Evolutionary conservation across 2,329 filamentous ascomycete species (phyloP), one percentile per base, ranked within the genome.

Genomic region (Claviceps sp.): DNA sequence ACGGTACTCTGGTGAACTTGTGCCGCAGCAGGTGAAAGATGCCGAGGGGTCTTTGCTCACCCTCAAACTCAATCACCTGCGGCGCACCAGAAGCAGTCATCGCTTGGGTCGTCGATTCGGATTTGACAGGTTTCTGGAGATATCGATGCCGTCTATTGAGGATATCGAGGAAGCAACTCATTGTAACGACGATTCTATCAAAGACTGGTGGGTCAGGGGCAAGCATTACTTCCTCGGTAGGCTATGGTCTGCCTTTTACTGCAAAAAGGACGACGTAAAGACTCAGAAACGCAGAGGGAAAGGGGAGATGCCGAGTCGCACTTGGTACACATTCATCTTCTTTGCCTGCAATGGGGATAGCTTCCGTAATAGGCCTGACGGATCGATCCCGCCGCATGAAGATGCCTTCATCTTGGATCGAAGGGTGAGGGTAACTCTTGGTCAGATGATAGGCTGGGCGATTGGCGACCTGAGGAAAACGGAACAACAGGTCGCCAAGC

Each of bases 31-130:
- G 3, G 30, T 34, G 8, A 34, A 34, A 0, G 57, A 63, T 1
- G 58, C 60, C 3, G 61, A 56, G 0, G 72, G 70, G 0, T 69
- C 73, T 0, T 50, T 74, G 0, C 77, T 79, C 53, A 54, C 59
- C 0, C 58, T 82, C 4, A 68, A 66, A 5, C 67, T 83, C 10
- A 65, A 71, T 2, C 73, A 76, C 0, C 58, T 81, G 1, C 68
- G 30, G 30, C 30, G 64, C 10, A 59, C 80, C 1, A 75, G 79
- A 26, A 59, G 68, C 2, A 67, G 73, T 0, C 71, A 80, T 60
- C 74, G 80, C 1, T 61, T 83, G 0, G 65, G 67, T 19, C 72
- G 80, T 13, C 73, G 73, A 4, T 81, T 81, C 56, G 79, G 80
- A 0, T 63, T 72, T 0, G 79, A 84, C 56, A 70, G 80, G 0